phyloP scores from a whole-genome alignment of 441 rosid species.

The Francoa sonchifolia region DNA sequence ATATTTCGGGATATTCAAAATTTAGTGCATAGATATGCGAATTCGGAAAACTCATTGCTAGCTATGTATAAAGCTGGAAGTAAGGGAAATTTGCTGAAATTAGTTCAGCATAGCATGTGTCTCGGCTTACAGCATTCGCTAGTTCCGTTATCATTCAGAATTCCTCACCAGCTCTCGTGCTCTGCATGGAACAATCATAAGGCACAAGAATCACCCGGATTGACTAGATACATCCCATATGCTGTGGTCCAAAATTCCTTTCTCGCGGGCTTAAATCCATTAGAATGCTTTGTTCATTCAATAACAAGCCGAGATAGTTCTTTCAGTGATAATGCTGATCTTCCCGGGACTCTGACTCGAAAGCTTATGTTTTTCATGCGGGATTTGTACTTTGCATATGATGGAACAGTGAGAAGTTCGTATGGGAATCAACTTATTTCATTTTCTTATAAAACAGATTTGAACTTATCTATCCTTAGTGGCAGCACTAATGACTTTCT shows the following conservation, averaged over 20 bases:
- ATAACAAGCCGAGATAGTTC: slow-evolving; percentile 78
- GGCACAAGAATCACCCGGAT: slow-evolving; percentile 23
- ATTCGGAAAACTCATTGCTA: slow-evolving; percentile 54
- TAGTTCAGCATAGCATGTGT: slow-evolving; percentile 89
- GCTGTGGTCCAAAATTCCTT: slow-evolving; percentile 72
- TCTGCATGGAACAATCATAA: slow-evolving; percentile 54
- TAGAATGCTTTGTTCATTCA: slow-evolving; percentile 81
- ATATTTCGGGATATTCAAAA: slow-evolving; percentile 71
- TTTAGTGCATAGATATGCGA: slow-evolving; percentile 51
- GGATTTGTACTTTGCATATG: slow-evolving; percentile 62
- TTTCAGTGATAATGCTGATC: slow-evolving; percentile 91
- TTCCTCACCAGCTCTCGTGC: slow-evolving; percentile 66
- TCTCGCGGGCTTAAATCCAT: slow-evolving; percentile 67
- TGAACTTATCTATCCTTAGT: slow-evolving; percentile 7
- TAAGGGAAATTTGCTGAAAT: slow-evolving; percentile 72
- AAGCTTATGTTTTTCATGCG: slow-evolving; percentile 92
- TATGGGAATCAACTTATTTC: slow-evolving; percentile 77
- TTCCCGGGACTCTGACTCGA: slow-evolving; percentile 81
- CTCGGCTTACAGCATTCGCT: slow-evolving; percentile 78
- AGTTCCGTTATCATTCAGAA: slow-evolving; percentile 66
- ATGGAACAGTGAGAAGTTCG: slow-evolving; percentile 81
- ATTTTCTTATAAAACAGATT: slow-evolving; percentile 42
- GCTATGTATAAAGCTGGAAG: slow-evolving; percentile 88
- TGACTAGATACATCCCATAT: slow-evolving; percentile 57
- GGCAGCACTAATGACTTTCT: not conserved